Evolutionary conservation across 106 monocot species (phyloP).

Genomic region (Agapanthus africanus): DNA sequence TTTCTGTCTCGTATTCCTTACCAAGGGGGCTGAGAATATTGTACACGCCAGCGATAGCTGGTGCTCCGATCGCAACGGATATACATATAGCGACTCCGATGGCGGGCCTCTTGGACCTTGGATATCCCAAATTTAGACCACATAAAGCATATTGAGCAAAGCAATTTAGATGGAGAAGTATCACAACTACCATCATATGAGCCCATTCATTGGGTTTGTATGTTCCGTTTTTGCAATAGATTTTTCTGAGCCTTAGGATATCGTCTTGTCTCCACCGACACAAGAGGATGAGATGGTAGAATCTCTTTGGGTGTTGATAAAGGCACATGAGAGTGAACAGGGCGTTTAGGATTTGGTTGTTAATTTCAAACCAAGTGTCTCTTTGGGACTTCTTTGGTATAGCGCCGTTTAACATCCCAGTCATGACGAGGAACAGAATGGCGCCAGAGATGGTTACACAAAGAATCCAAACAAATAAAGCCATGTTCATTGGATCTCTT

Average conservation of each 20-base stretch:
- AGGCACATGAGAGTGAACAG: constrained; percentile 69
- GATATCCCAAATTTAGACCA: constrained; percentile 47
- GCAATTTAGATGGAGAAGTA: constrained; percentile 56
- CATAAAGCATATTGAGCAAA: constrained; percentile 61
- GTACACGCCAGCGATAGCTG: constrained; percentile 41
- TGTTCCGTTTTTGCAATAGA: constrained; percentile 59
- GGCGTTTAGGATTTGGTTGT: constrained; percentile 69
- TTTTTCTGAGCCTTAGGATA: constrained; percentile 38
- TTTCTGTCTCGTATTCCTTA: constrained; percentile 26
- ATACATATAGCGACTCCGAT: constrained; percentile 39
- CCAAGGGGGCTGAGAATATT: constrained; percentile 59
- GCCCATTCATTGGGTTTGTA: constrained; percentile 50
- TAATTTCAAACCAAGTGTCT: constrained; percentile 80
- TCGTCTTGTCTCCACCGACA: constrained; percentile 41
- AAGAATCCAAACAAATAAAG: constrained; percentile 42
- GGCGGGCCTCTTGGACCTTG: constrained; percentile 29
- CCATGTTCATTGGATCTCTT: constrained; percentile 50
- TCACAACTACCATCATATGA: constrained; percentile 60
- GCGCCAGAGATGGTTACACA: constrained; percentile 39
- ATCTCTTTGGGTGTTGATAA: constrained; percentile 47
- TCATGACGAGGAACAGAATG: constrained; percentile 56
- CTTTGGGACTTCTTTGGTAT: constrained; percentile 63
- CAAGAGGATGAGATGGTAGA: constrained; percentile 45
- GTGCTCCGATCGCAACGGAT: constrained; percentile 36
- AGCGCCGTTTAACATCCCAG: constrained; percentile 42